Evolutionary conservation across 1,139 yeast species (phyloP), one percentile per base, ranked within the genome.

Genomic region (Sugiyamaella novakii): DNA sequence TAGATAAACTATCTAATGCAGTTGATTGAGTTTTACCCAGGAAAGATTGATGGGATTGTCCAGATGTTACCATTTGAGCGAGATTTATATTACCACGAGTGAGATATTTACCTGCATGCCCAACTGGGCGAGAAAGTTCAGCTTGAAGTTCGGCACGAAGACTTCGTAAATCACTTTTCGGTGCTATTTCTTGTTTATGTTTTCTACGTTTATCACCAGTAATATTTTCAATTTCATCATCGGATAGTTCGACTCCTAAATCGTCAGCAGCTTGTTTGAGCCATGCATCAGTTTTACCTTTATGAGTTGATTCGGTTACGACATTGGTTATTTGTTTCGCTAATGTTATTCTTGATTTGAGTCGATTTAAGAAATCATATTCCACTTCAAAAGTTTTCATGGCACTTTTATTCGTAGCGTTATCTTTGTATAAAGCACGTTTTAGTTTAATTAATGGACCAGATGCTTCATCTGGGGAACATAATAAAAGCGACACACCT

Each of bases 401-500:
- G 42, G 79, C 78, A 15, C 55, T 49, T 27, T 51, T 52, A 30
- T 51, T 54, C 8, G 53, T 44, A 8, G 54, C 56, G 5, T 51
- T 52, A 33, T 56, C 54, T 66, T 74, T 56, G 68, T 64, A 56
- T 64, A 84, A 76, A 27, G 84, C 72, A 56, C 78, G 80, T 59
- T 95, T 77, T 49, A 92, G 75, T 64, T 85, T 87, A 61, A 79
- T 77, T 57, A 92, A 73, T 0, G 97, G 94, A 0, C 96, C 96
- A 50, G 89, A 79, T 0, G 95, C 64, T 65, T 92, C 99, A 55
- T 86, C 91, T 11, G 98, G 97, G 2, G 96, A 86, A 61, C 97
- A 89, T 50, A 92, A 74, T 78, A 89, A 82, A 33, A 94, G 84
- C 1, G 97, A 84, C 15, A 92, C 96, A 74, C 99, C 99, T 64